Percentiles rank a stretch among this genome's conserved stretches.
Conservation (phyloP, 2,329 filamentous ascomycete genomes). For the Emergomyces africanus region DNA sequence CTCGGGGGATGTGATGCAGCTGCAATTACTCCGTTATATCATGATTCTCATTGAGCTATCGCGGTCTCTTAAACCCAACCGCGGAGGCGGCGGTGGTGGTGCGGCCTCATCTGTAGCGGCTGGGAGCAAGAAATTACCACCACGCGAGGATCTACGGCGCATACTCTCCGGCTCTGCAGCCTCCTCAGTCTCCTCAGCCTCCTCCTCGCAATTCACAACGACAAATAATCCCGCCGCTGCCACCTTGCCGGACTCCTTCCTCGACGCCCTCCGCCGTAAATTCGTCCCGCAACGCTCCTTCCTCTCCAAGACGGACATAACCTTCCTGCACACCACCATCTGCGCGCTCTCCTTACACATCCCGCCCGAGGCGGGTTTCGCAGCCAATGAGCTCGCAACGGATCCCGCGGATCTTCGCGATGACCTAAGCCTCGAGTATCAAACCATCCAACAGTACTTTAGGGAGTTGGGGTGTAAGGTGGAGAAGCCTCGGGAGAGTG, state of each 20-base stretch:
- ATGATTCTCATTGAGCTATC: constrained; percentile 32
- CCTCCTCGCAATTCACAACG: constrained; percentile 10
- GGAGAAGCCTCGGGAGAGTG: constrained; percentile 28
- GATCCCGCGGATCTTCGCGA: constrained; percentile 34
- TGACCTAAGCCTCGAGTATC: constrained; percentile 29
- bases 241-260: constrained; percentile 25
- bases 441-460: constrained; percentile 28
- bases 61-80: constrained; percentile 20
- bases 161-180: constrained; percentile 22
- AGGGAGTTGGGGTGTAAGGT: constrained; percentile 35
- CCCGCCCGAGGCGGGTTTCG: constrained; percentile 26
- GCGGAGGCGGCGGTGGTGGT: constrained; percentile 15
- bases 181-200: constrained; percentile 13
- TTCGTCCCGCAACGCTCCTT: constrained; percentile 27
- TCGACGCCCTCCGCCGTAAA: constrained; percentile 29
- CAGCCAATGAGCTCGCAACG: constrained; percentile 29
- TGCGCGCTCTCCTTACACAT: constrained; percentile 35
- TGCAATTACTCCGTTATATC: constrained; percentile 35
- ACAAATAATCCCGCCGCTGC: constrained; percentile 10
- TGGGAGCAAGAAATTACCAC: constrained; percentile 29
- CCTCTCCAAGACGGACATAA: constrained; percentile 28
- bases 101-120: constrained; percentile 6
- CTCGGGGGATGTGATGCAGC: constrained; percentile 26
- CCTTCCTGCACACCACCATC: constrained; percentile 33
- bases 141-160: constrained; percentile 27